Conservation (phyloP, 1,284 basidiomycete genomes). For the Porogramme epimiltina region DNA sequence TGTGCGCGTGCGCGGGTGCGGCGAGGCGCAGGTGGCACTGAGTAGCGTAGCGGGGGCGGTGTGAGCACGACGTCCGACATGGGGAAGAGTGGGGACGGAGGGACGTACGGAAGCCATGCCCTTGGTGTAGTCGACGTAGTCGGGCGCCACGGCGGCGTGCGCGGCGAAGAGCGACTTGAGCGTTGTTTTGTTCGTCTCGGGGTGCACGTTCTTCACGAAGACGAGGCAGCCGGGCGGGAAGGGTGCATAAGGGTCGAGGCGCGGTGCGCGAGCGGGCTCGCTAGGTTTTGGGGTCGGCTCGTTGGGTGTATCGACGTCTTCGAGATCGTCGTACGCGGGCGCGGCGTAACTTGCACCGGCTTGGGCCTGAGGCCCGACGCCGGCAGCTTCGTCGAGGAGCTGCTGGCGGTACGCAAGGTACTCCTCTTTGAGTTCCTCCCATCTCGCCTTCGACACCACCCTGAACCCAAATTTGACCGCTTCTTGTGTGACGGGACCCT, state of each 20-base stretch:
- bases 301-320: background rate
- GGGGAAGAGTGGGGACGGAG: background rate
- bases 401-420: slow-evolving; percentile 59
- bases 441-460: slow-evolving; percentile 52
- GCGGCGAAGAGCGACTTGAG: slow-evolving; percentile 58
- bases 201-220: slow-evolving; percentile 68
- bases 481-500: slow-evolving; percentile 32
- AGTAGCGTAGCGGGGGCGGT: background rate
- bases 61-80: background rate
- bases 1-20: slow-evolving; percentile 46
- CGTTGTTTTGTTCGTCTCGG: slow-evolving; percentile 76
- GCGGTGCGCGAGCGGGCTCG: background rate
- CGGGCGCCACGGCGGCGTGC: slow-evolving; percentile 39
- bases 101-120: slow-evolving; percentile 64
- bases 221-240: slow-evolving; percentile 70
- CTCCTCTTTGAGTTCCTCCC: slow-evolving; percentile 64
- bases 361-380: background rate
- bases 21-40: slow-evolving; percentile 77
- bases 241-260: slow-evolving; percentile 33
- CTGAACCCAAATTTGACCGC: slow-evolving; percentile 62
- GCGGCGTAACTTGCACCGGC: too few species aligned
- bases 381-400: slow-evolving; percentile 49
- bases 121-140: slow-evolving; percentile 79
- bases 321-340: background rate
- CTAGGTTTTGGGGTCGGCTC: background rate